Evolutionary conservation across 139 green algal genomes (phyloP), one percentile per base, ranked within the genome.

Genomic region (Helicosporidium sp.): DNA sequence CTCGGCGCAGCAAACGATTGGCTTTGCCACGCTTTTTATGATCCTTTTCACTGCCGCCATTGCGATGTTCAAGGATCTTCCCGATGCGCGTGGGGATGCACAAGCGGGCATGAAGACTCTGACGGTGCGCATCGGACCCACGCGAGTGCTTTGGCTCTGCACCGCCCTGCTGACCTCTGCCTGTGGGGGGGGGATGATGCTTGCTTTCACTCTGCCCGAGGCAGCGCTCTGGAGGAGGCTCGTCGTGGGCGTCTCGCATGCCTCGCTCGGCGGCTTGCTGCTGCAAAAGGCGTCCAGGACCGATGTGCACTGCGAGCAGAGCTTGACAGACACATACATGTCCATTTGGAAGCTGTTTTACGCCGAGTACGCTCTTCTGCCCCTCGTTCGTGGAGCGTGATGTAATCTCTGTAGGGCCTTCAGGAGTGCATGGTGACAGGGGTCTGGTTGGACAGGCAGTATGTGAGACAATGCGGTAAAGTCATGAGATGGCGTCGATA

Each of bases 31-130:
- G 7, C 43, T 37, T 25, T 92, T 95, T 63, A 95, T 96, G 83
- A 55, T 80, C 8, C 41, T 88, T 23, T 94, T 92, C 59, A 82
- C 73, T 7, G 56, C 93, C 10, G 87, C 93, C 27, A 96, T 96
- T 41, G 87, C 87, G 2, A 65, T 96, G 22, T 95, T 94, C 72
- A 96, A 96, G 48, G 86, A 95, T 60, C 78, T 96, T 25, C 85
- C 87, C 1, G 87, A 95, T 49, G 62, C 85, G 3, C 64, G 69
- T 43, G 86, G 86, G 0, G 86, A 96, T 49, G 27, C 55, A 65
- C 34, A 10, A 10, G 66, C 61, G 6, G 71, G 72, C 22, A 51
- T 95, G 19, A 46, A 50, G 13, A 95, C 86, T 5, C 55, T 96
- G 25, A 86, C 62, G 23, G 85, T 96, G 22, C 62, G 68, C 1